These are phyloP conservation scores for Pisolithus marmoratus DNA, from an alignment of 768 basidiomycete genomes.

Conservation along the genomic window DNA sequence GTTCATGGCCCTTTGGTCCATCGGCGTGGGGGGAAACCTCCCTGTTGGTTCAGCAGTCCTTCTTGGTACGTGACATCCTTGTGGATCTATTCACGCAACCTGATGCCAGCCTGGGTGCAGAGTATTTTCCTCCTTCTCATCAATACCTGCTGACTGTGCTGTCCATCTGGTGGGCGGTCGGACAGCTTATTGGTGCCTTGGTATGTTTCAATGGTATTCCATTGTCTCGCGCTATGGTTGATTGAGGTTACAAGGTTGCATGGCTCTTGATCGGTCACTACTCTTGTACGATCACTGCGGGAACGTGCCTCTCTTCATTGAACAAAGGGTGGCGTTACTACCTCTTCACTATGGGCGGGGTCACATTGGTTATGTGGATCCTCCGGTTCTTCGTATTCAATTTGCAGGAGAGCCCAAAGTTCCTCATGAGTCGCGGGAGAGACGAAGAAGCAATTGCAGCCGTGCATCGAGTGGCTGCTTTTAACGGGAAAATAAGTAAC, in stretches of 20 bases:
- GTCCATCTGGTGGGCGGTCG: slow-evolving; percentile 78
- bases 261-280: slow-evolving; percentile 71
- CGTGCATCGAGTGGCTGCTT: slow-evolving; percentile 54
- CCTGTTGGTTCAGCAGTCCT: slow-evolving; percentile 76
- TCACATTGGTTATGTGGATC: slow-evolving; percentile 58
- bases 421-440: slow-evolving; percentile 60
- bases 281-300: slow-evolving; percentile 48
- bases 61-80: slow-evolving; percentile 42
- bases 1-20: slow-evolving; percentile 51
- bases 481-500: slow-evolving; percentile 47
- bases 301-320: slow-evolving; percentile 43
- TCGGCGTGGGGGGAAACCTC: slow-evolving; percentile 68
- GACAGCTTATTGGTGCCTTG: slow-evolving; percentile 57
- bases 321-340: slow-evolving; percentile 78
- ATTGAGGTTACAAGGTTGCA: slow-evolving; percentile 41
- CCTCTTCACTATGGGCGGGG: slow-evolving; percentile 62
- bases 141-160: slow-evolving; percentile 73
- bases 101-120: slow-evolving; percentile 29
- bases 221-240: background rate
- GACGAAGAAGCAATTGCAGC: slow-evolving; percentile 59
- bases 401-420: slow-evolving; percentile 67
- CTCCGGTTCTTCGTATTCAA: slow-evolving; percentile 64
- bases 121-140: slow-evolving; percentile 65
- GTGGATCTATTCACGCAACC: background rate
- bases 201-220: slow-evolving; percentile 16